phyloP scores from a whole-genome alignment of 192 early-diverging fungal species.

The Lobulomyces angularis region DNA sequence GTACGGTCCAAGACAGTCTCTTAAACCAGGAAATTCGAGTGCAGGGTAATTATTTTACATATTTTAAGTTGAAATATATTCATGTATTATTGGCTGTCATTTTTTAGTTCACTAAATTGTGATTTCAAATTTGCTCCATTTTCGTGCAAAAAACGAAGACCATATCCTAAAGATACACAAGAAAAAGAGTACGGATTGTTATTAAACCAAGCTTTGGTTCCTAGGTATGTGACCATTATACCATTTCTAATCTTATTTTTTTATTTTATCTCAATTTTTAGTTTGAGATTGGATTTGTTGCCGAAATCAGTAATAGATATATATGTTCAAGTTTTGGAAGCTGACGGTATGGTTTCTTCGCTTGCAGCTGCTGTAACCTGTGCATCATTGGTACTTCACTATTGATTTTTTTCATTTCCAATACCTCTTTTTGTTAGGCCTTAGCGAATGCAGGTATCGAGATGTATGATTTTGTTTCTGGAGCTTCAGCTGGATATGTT shows the following conservation, averaged over 20 bases:
- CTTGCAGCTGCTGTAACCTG: constrained; percentile 53
- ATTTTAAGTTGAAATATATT: no score
- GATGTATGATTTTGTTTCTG: constrained; percentile 70
- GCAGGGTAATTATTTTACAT: no score
- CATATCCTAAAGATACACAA: constrained; percentile 38
- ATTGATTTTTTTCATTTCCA: no score
- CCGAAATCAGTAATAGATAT: constrained; percentile 68
- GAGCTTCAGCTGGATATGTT: constrained; percentile 46
- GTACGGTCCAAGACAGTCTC: constrained; percentile 31
- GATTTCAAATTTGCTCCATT: constrained; percentile 71
- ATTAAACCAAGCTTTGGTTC: constrained; percentile 50
- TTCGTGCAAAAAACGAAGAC: constrained; percentile 39
- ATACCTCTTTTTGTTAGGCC: no score
- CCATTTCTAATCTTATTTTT: no score
- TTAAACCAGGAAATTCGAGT: not conserved
- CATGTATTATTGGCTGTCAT: no score
- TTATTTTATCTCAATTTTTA: no score
- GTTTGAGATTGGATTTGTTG: constrained; percentile 54
- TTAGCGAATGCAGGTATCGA: constrained; percentile 77
- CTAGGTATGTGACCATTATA: no score
- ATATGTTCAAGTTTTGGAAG: constrained; percentile 55
- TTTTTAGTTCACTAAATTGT: constrained; percentile 52
- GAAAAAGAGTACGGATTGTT: constrained; percentile 54
- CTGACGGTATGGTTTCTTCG: constrained; percentile 54
- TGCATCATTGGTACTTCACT: constrained; percentile 31